Base-by-base conservation (phyloP, 2,329 filamentous ascomycete genomes). In the Tolypocladium guangdongense region DNA sequence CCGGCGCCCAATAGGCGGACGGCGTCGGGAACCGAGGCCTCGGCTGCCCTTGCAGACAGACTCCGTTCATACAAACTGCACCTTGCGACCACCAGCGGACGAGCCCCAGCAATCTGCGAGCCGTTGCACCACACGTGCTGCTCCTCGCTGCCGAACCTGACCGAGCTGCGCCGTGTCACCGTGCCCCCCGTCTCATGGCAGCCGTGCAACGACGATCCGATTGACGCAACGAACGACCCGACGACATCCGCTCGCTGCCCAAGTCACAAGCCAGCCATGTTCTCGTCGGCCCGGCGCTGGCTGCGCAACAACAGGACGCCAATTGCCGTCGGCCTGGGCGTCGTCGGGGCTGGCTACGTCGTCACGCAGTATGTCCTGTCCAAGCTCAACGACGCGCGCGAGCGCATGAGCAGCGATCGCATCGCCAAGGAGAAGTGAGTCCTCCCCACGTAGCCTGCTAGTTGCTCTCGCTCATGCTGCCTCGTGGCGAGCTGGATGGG, bases 391-490 rank as follows among this genome's bases (percentile, higher is more conserved):
- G 91, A 97, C 71, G 90, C 92, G 62, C 84, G 91, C 60, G 90
- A 96, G 79, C 90, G 92, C 69, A 95, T 96, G 88, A 91, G 87
- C 71, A 92, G 90, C 70, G 93, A 97, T 66, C 85, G 90, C 64
- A 95, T 96, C 67, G 88, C 92, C 51, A 91, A 92, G 69, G 93
- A 99, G 74, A 99, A 99, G 92, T 96, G 74, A 62, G 82, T 64
- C 49, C n/a, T 2, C 24, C 24, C 35, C 20, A 8, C 37, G 37
- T 11, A 36, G 3, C 35, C 35, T 5, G 35, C 12, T 16, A 6
- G 35, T 7, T 11, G 2, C 35, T 36, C 35, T 36, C 16, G 5
- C n/a, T 18, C 37, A 20, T 22, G 37, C 37, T 24, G 38, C 38
- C 10, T 22, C 10, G 38, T 41, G 38, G 38, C 8, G 10, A 41